These are phyloP conservation scores for Cladosporium sphaerospermum DNA, from an alignment of 2,329 filamentous ascomycete species.

Conservation along the genomic window DNA sequence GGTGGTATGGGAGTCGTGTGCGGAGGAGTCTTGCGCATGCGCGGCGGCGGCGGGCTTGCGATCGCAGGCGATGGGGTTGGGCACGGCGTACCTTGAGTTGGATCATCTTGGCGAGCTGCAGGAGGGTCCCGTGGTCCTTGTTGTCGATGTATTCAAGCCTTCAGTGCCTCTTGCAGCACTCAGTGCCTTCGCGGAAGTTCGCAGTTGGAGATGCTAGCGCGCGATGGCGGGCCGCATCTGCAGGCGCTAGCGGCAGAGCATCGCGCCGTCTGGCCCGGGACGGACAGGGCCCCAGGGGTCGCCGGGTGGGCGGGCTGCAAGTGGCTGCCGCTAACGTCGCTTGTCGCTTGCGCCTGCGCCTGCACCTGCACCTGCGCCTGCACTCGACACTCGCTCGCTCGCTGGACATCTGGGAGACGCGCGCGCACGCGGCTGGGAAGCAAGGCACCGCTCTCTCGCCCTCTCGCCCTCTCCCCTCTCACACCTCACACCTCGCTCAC, in stretches of 20 bases:
- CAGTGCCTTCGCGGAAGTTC: neutral
- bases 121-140: neutral
- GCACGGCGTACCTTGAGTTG: conserved; percentile 40
- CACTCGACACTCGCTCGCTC: neutral
- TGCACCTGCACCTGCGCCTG: neutral
- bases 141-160: neutral
- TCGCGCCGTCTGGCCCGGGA: neutral
- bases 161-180: no score
- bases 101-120: conserved; percentile 61
- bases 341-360: no score
- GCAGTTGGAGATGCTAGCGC: neutral
- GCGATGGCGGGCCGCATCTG: neutral
- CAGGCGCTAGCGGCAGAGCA: neutral
- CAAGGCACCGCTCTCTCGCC: no score
- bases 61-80: no score
- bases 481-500: no score
- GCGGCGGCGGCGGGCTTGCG: no score
- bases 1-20: neutral
- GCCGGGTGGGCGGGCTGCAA: no score
- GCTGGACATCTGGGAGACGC: no score
- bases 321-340: no score
- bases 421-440: no score
- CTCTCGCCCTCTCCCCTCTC: no score
- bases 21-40: neutral
- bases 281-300: no score